These are phyloP conservation scores for Trypethelium eluteriae DNA, from an alignment of 495 filamentous ascomycete genomes.

Conservation along the genomic window DNA sequence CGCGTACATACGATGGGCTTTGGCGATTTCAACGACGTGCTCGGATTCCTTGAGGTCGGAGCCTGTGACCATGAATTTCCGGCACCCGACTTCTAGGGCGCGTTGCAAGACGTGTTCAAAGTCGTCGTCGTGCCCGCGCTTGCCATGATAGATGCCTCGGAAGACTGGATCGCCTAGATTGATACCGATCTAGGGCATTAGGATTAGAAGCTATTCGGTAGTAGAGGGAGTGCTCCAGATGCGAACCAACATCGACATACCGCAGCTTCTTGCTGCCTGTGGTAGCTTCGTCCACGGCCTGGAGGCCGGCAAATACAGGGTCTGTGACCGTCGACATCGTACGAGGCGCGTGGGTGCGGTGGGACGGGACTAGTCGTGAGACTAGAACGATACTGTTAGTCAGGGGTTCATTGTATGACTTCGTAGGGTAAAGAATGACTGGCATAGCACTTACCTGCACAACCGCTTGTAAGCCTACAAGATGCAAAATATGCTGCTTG, in stretches of 20 bases:
- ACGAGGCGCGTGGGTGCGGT: neutral
- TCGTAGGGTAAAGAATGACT: neutral
- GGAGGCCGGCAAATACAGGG: conserved; percentile 16
- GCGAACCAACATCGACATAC: conserved; percentile 53
- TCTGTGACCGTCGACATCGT: conserved; percentile 3
- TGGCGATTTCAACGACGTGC: conserved; percentile 64
- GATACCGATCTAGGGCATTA: conserved; percentile 63
- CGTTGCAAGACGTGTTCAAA: conserved; percentile 66
- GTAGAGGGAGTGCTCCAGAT: neutral
- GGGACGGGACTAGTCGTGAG: neutral
- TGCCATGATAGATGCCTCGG: conserved; percentile 74
- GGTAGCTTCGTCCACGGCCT: conserved; percentile 14
- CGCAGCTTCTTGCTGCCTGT: conserved; percentile 32
- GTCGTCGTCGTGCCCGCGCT: conserved; percentile 70
- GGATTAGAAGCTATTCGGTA: conserved; percentile 20
- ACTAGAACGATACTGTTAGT: neutral
- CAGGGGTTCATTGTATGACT: neutral
- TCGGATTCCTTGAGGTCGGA: conserved; percentile 71
- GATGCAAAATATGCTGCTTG: neutral
- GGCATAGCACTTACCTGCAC: neutral
- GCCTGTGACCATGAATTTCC: conserved; percentile 91
- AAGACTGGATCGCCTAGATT: conserved; percentile 89
- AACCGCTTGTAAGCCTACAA: neutral
- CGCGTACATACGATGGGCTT: conserved; percentile 57
- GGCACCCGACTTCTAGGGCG: conserved; percentile 66